Evolutionary conservation across 306 rosid genomes (phyloP), one percentile per base, ranked within the genome.

Genomic region (Trifolium dubium): DNA sequence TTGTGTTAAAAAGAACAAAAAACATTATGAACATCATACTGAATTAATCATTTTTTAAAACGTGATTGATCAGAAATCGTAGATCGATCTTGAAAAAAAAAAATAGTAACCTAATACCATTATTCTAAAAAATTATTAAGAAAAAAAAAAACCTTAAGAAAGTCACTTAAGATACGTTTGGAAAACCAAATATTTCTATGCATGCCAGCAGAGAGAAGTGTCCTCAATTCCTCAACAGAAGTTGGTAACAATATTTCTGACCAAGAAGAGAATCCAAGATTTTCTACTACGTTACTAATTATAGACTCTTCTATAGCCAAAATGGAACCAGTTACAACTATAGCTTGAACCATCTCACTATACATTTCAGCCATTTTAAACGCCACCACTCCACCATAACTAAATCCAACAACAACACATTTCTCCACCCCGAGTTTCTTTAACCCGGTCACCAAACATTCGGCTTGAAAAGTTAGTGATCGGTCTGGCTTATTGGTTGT

Each of bases 351-450:
- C 76, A 93, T 0, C 28, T 93, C 96, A 0, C 85, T 90, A n/a
- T 70, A 78, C 71, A 72, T 31, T 79, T 87, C 90, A 0, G 85
- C 98, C 90, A 93, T 60, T 73, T 86, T 89, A 2, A 89, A 93
- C 15, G 82, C 96, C 71, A 93, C 96, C 82, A 85, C 80, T 15
- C 96, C 98, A 0, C 98, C 98, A 23, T 93, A 93, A 17, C 93
- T 86, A 6, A 93, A 85, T 77, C 98, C 98, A 17, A 90, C 97
- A 78, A 85, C 29, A 4, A 43, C 51, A 50, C 92, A 92, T 19
- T 76, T 78, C 66, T 90, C 96, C 77, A 92, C 89, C 60, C 93
- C 89, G 0, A 90, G 82, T 86, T 82, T 86, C 86, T 79, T 71
- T 11, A 92, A 54, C 66, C 83, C 98, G 12, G 3, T 19, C 0